Percentiles rank a stretch among this genome's conserved stretches.
These are phyloP conservation scores for Alternaria sp. DNA, from an alignment of 2,329 filamentous ascomycete species.

Conservation along the genomic window DNA sequence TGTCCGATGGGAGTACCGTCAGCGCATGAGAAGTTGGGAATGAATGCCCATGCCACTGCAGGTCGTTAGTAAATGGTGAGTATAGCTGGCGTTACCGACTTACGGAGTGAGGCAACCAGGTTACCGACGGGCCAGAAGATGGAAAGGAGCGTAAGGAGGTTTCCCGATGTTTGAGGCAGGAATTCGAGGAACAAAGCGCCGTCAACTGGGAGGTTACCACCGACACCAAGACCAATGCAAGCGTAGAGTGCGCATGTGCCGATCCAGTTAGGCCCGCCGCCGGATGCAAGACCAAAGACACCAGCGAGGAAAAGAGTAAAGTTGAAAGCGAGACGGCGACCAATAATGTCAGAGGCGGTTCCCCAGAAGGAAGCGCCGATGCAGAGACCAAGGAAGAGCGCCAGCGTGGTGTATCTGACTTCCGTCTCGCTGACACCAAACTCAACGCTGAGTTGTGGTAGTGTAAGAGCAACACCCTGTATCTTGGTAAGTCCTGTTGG, in stretches of 20 bases:
- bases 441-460: constrained; percentile 75
- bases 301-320: constrained; percentile 76
- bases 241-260: constrained; percentile 48
- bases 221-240: constrained; percentile 51
- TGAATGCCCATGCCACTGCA: constrained; percentile 74
- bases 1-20: constrained; percentile 19
- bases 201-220: constrained; percentile 78
- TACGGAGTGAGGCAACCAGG: constrained; percentile 61
- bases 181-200: constrained; percentile 85
- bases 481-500: neutral
- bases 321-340: constrained; percentile 82
- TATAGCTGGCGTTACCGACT: neutral
- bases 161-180: constrained; percentile 74
- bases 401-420: constrained; percentile 81
- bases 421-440: constrained; percentile 73
- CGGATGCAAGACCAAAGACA: constrained; percentile 74
- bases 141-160: constrained; percentile 78
- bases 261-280: constrained; percentile 72
- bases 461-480: constrained; percentile 75
- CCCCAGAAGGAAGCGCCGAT: constrained; percentile 83
- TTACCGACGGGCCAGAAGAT: constrained; percentile 89
- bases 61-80: constrained; percentile 19
- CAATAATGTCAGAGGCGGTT: constrained; percentile 76
- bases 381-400: constrained; percentile 77
- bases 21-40: constrained; percentile 68